A percentile compares a stretch with the other conserved stretches of the same genome.
These are phyloP conservation scores for Cinnamomum micranthum DNA, from an alignment of 164 flowering plant genomes.

Conservation along the genomic window DNA sequence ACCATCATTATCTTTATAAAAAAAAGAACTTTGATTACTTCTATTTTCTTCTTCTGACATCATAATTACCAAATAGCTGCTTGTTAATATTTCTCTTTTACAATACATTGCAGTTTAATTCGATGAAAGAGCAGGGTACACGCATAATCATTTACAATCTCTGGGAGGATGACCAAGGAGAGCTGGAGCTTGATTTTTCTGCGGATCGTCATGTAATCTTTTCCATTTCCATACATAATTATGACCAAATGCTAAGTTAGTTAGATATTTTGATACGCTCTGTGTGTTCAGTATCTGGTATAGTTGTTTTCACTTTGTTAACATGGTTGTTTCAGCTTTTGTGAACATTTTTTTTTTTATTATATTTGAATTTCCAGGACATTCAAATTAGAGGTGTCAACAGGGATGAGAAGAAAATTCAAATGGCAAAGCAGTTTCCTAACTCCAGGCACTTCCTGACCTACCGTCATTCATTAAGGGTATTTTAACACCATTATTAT, in stretches of 20 bases:
- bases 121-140: constrained; percentile 73
- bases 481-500: constrained; percentile 17
- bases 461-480: constrained; percentile 92
- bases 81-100: neutral
- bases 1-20: too few species aligned
- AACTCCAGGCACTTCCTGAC: constrained; percentile 88
- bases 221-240: neutral
- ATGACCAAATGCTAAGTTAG: neutral
- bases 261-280: neutral
- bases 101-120: constrained; percentile 46
- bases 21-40: neutral
- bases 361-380: constrained; percentile 47
- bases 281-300: neutral
- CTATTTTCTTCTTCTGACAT: neutral
- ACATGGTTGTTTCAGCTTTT: neutral
- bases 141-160: constrained; percentile 84
- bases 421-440: constrained; percentile 69
- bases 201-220: constrained; percentile 49
- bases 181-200: constrained; percentile 82
- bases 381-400: constrained; percentile 95
- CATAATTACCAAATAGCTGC: neutral
- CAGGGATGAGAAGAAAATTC: constrained; percentile 79
- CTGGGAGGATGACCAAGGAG: constrained; percentile 92
- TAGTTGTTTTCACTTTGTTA: neutral
- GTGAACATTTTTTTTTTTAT: neutral